phyloP scores from a whole-genome alignment of 2,329 filamentous ascomycete species.

The Pyricularia grisea region DNA sequence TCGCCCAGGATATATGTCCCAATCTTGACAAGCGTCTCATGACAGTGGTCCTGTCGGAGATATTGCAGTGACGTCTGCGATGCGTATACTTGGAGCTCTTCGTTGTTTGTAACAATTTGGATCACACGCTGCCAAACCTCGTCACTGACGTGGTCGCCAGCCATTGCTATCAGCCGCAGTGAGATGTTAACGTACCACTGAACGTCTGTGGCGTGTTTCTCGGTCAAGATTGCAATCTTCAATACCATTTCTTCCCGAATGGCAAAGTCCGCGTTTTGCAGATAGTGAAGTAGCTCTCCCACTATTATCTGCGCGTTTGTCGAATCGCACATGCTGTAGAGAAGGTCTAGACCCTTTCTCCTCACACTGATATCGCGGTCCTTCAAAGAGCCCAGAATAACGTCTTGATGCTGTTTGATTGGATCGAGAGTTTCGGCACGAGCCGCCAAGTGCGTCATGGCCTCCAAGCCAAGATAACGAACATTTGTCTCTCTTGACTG shows the following conservation, averaged over 20 bases:
- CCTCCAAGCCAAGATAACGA: conserved; percentile 87
- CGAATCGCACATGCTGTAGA: conserved; percentile 99
- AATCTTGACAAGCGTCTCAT: conserved; percentile 96
- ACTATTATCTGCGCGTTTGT: conserved; percentile 93
- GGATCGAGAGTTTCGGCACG: conserved; percentile 89
- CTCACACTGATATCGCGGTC: conserved; percentile 96
- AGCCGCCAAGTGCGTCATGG: conserved; percentile 95
- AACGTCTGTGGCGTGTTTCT: conserved; percentile 96
- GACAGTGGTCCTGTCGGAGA: conserved; percentile 84
- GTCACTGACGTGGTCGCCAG: conserved; percentile 95
- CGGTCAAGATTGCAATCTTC: conserved; percentile 95
- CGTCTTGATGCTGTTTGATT: conserved; percentile 95
- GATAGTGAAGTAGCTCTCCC: conserved; percentile 83
- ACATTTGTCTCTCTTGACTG: conserved; percentile 96
- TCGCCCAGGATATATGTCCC: conserved; percentile 93
- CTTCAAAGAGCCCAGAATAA: conserved; percentile 88
- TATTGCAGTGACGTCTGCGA: conserved; percentile 90
- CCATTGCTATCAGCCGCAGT: conserved; percentile 86
- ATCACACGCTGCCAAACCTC: conserved; percentile 99
- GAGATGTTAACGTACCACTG: conserved; percentile 99
- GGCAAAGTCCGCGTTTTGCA: conserved; percentile 94
- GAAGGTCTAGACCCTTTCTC: conserved; percentile 85
- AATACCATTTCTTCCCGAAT: conserved; percentile 99
- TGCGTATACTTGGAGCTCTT: conserved; percentile 93
- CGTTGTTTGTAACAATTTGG: conserved; percentile 98